Evolutionary conservation across 129 eudicot genomes (phyloP).

Genomic region (Sambucus nigra): DNA sequence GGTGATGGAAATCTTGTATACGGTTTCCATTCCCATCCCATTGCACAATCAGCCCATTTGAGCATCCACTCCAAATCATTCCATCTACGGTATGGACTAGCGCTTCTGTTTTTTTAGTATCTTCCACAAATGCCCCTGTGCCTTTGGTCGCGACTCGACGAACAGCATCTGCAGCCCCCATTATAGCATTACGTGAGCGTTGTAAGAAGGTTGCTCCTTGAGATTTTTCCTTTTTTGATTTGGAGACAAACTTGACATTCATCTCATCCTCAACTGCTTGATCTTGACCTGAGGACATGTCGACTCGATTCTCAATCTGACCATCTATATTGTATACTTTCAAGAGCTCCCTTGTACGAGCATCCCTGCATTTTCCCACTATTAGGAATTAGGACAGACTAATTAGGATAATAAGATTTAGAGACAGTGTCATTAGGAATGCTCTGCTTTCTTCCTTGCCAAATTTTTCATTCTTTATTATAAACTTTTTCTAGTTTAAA

Average conservation of each 20-base stretch:
- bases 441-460: background rate
- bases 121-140: conserved; percentile 70
- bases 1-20: conserved; percentile 64
- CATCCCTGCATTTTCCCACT: conserved; percentile 63
- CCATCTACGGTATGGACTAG: conserved; percentile 72
- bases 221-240: conserved; percentile 80
- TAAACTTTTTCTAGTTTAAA: too few relatives aligned
- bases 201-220: conserved; percentile 54
- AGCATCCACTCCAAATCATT: conserved; percentile 82
- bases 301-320: conserved; percentile 77
- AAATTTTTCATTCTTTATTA: background rate
- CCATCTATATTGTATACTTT: conserved; percentile 87
- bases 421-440: background rate
- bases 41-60: conserved; percentile 73
- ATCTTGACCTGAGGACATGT: conserved; percentile 53
- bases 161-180: conserved; percentile 99
- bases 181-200: conserved; percentile 80
- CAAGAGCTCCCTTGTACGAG: conserved; percentile 85
- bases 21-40: conserved; percentile 96
- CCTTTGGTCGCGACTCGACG: conserved; percentile 94
- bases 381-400: too few relatives aligned
- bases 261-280: conserved; percentile 71
- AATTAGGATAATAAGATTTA: conserved; percentile 2
- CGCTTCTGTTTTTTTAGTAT: conserved; percentile 81
- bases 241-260: conserved; percentile 52